A percentile compares a stretch with the other conserved stretches of the same genome.
Conservation (phyloP, 495 filamentous ascomycete genomes). For the Aspergillus hancockii region DNA sequence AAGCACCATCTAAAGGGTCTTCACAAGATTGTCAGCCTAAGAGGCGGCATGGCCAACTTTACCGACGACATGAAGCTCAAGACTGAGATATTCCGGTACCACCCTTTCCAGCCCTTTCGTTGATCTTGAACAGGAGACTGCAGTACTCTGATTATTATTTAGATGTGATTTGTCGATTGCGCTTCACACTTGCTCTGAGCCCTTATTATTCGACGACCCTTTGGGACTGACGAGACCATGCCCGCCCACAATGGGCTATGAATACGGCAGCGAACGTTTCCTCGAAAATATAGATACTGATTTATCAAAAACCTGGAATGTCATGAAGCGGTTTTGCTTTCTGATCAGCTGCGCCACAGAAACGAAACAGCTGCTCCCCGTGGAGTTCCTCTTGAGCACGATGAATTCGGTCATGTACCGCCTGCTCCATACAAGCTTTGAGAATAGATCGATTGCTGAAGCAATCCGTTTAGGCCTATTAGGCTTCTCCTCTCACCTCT, state of each 20-base stretch:
- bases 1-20: constrained; percentile 37
- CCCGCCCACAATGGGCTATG: not conserved
- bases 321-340: constrained; percentile 34
- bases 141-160: not conserved
- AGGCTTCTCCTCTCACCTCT: constrained; percentile 36
- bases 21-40: constrained; percentile 33
- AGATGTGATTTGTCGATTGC: not conserved
- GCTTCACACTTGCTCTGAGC: not conserved
- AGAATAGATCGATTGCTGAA: constrained; percentile 29
- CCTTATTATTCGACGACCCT: not conserved
- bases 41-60: constrained; percentile 31
- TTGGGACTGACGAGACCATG: not conserved
- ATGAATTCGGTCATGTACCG: constrained; percentile 47
- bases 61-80: not conserved
- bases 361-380: constrained; percentile 22
- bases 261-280: not conserved
- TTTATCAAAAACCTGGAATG: constrained; percentile 26
- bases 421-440: constrained; percentile 34
- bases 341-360: constrained; percentile 35
- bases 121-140: not conserved
- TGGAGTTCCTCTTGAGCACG: constrained; percentile 30
- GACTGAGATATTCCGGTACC: not conserved
- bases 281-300: not conserved
- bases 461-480: constrained; percentile 41
- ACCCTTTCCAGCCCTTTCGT: constrained; percentile 22